Base-by-base conservation (phyloP, 441 rosid genomes). In the Gossypium davidsonii region DNA sequence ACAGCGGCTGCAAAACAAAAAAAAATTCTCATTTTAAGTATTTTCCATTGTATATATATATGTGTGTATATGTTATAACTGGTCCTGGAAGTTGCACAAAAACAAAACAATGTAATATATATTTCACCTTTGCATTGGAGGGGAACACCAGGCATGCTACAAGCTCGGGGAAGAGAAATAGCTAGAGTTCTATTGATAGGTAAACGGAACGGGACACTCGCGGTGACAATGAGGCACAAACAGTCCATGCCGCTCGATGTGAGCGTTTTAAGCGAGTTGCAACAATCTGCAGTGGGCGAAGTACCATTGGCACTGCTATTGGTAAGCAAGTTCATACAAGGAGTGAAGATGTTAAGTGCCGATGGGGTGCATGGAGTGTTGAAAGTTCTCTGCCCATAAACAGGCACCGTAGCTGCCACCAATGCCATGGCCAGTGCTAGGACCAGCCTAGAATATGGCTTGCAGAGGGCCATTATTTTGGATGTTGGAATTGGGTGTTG, bases 121-220 rank as follows among this genome's bases (percentile, higher is more conserved):
- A 25, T 23, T 51, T 28, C 72, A 79, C 92, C 87, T 86, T 87
- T 80, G 91, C 98, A 92, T 55, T 91, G 94, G 76, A 94, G 76
- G 11, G 97, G 94, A 68, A 92, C 90, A 7, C 88, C 83, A 10
- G 92, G 85, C 95, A 90, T 88, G 88, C 92, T 92, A 69, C 97
- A 92, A 34, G 95, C 90, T 0, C 90, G 90, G 8, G 98, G 97
- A 55, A 94, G 97, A 56, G 91, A 83, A 53, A 94, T 79, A 52
- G 97, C 97, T 18, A 91, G 86, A 73, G 89, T 83, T 55, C 92
- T 87, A 79, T 89, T 92, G 79, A 92, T 79, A 11, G 98, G 97
- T 25, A 91, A 12, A 20, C 76, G 85, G 71, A 91, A 84, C 3
- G 98, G 97, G 56, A 91, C 80, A 71, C 70, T 77, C 64, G 87